A percentile compares a stretch with the other conserved stretches of the same genome.
Conservation (phyloP, 2,329 filamentous ascomycete genomes). For the Thermothelomyces thermophilus region DNA sequence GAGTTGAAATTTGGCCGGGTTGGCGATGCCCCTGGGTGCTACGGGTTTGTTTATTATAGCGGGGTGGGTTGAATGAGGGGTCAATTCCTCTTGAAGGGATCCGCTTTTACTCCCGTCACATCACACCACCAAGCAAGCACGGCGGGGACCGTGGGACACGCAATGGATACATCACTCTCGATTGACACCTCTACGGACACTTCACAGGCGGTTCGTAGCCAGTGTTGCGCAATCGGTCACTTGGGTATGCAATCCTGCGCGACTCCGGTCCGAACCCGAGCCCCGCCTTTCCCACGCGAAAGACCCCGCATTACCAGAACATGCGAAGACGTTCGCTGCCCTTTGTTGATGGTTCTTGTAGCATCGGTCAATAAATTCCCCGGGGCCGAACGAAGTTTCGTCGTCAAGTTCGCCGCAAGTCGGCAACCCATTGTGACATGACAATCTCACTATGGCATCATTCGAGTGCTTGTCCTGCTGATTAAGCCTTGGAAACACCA, state of each 20-base stretch:
- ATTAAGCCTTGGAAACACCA: not conserved
- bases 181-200: no score
- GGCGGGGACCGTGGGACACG: no score
- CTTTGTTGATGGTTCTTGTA: no score
- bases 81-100: not conserved
- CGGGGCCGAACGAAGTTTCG: not conserved
- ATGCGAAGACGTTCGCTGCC: no score
- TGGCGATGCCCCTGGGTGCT: no score
- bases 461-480: not conserved
- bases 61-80: not conserved
- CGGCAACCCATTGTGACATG: not conserved
- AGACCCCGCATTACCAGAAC: no score
- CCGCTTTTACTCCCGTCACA: not conserved
- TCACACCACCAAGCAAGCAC: not conserved
- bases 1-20: no score
- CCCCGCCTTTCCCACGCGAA: not conserved
- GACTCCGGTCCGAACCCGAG: not conserved
- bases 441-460: not conserved
- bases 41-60: not conserved
- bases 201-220: not conserved
- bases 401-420: not conserved
- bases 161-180: no score
- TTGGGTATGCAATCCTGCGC: not conserved
- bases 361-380: no score
- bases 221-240: conserved; percentile 14